Evolutionary conservation across 225 moss, liverwort and hornwort species (phyloP).

Genomic region (Ulota crispa): DNA sequence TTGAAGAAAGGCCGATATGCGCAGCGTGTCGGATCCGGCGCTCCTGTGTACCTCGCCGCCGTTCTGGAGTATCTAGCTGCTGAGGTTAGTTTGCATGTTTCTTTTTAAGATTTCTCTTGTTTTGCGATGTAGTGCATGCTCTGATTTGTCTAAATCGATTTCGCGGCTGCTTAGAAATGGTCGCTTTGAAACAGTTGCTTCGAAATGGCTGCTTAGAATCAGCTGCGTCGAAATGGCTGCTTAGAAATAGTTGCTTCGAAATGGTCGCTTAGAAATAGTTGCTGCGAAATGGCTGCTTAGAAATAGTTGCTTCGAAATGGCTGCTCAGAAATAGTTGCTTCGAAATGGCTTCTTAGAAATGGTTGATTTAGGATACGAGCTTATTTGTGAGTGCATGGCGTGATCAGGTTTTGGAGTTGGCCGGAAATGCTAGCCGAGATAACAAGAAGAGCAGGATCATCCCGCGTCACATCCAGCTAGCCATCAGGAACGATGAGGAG

Average conservation of each 20-base stretch:
- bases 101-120: no score
- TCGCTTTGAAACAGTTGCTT: no score
- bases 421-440: conserved; percentile 60
- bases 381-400: background rate
- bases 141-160: no score
- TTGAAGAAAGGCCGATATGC: conserved; percentile 41
- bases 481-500: conserved; percentile 67
- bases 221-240: no score
- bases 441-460: conserved; percentile 69
- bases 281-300: no score
- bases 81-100: conserved; percentile 8
- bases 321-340: no score
- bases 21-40: conserved; percentile 32
- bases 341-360: no score
- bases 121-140: no score
- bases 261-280: no score
- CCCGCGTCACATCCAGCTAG: conserved; percentile 61
- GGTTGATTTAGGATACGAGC: fast-evolving
- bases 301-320: no score
- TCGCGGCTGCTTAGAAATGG: no score
- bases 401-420: conserved; percentile 59
- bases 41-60: conserved; percentile 29
- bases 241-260: fast-evolving
- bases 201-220: no score
- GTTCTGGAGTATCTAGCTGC: conserved; percentile 39